A percentile compares a stretch with the other conserved stretches of the same genome.
Conservation (phyloP, 2,329 filamentous ascomycete species). For the Fusarium succisae region DNA sequence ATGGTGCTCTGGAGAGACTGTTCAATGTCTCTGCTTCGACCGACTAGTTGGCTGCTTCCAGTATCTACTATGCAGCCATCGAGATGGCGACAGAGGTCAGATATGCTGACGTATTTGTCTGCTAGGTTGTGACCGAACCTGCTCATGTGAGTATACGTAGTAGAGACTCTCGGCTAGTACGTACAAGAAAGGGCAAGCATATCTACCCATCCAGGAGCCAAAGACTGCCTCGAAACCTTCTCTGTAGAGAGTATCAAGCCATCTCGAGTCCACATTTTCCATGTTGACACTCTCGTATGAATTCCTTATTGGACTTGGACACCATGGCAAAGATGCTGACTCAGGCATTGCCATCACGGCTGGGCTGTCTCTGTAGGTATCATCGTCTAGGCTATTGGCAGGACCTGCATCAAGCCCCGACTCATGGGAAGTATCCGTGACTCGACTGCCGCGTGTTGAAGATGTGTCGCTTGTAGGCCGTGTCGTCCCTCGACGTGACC, state of each 20-base stretch:
- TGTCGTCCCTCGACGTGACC: conserved; percentile 16
- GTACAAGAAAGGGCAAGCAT: conserved; percentile 54
- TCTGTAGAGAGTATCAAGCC: conserved; percentile 46
- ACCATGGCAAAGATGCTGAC: background rate
- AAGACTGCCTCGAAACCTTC: conserved; percentile 52
- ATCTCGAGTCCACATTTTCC: conserved; percentile 26
- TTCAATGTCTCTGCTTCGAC: conserved; percentile 35
- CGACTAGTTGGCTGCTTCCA: background rate
- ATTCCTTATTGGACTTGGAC: background rate
- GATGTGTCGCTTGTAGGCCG: conserved; percentile 21
- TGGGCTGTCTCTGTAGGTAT: background rate
- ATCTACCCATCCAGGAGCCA: conserved; percentile 54
- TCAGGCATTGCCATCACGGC: background rate
- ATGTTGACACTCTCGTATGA: background rate
- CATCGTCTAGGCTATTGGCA: background rate
- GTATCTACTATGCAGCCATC: conserved; percentile 49
- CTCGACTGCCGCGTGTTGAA: conserved; percentile 2
- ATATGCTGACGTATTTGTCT: conserved; percentile 46
- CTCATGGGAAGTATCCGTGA: background rate
- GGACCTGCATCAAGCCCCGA: background rate
- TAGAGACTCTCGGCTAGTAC: conserved; percentile 12
- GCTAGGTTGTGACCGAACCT: conserved; percentile 40
- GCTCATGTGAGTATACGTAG: background rate
- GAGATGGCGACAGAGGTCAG: conserved; percentile 44
- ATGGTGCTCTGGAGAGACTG: conserved; percentile 42